Evolutionary conservation across 225 moss, liverwort and hornwort species (phyloP).

Genomic region (Polytrichum commune): DNA sequence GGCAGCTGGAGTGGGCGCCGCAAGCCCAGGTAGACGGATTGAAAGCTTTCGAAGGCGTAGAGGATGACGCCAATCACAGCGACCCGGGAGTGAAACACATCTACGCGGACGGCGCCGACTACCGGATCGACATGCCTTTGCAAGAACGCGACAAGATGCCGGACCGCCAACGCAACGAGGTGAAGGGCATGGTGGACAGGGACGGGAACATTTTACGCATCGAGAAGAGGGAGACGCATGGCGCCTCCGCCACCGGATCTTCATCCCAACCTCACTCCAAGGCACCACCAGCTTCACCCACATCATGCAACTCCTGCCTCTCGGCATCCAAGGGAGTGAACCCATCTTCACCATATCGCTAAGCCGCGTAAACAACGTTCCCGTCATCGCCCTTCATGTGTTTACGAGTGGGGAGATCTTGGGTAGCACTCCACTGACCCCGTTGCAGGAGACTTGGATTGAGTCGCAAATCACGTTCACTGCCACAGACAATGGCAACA

Average conservation of each 20-base stretch:
- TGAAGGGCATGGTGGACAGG: constrained; percentile 15
- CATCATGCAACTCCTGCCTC: constrained; percentile 11
- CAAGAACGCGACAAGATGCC: constrained; percentile 1
- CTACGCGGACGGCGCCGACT: constrained; percentile 13
- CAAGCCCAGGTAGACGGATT: constrained; percentile 9
- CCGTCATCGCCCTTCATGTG: neutral
- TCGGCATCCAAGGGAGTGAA: neutral
- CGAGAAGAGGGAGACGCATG: constrained; percentile 17
- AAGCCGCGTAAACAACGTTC: neutral
- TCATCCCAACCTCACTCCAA: constrained; percentile 21
- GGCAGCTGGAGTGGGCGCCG: constrained; percentile 26
- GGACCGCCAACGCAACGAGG: constrained; percentile 22
- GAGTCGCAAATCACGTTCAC: constrained; percentile 11
- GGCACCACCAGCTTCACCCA: constrained; percentile 17
- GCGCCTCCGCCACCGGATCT: constrained; percentile 17
- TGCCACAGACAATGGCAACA: neutral
- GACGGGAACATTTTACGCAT: constrained; percentile 13
- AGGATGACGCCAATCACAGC: constrained; percentile 7
- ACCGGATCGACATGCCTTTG: constrained; percentile 26
- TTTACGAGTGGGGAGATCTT: neutral
- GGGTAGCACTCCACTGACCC: neutral
- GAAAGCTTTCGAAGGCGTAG: constrained; percentile 18
- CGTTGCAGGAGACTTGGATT: constrained; percentile 15
- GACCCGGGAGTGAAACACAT: constrained; percentile 18
- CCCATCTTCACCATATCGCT: constrained; percentile 7